Evolutionary conservation across 768 basidiomycete species (phyloP).

Genomic region (Phanerochaete carnosa): DNA sequence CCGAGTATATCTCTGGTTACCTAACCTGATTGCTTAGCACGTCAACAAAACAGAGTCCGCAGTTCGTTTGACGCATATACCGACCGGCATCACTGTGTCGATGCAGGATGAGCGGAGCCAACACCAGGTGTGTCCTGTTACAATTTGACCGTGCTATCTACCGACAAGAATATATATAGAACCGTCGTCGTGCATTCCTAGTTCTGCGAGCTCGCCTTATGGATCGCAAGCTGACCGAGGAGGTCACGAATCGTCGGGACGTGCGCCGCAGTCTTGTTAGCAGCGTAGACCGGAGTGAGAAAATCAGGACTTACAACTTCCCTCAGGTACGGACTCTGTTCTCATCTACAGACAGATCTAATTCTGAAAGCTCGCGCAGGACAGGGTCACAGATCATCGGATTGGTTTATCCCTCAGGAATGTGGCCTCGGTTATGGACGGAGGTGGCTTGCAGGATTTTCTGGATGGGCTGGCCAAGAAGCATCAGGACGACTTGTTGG

Average conservation of each 20-base stretch:
- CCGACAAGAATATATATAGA: conserved; percentile 44
- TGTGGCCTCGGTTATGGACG: conserved; percentile 61
- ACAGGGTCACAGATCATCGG: conserved; percentile 91
- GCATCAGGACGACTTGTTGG: conserved; percentile 23
- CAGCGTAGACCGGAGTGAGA: conserved; percentile 86
- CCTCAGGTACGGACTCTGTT: conserved; percentile 54
- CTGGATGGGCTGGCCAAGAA: conserved; percentile 50
- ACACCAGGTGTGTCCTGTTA: conserved; percentile 62
- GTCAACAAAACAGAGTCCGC: conserved; percentile 99
- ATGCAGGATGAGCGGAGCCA: conserved; percentile 99
- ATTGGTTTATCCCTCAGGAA: conserved; percentile 76
- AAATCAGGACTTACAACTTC: conserved; percentile 95
- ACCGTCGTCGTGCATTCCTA: conserved; percentile 89
- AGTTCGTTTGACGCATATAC: conserved; percentile 88
- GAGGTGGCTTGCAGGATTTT: conserved; percentile 56
- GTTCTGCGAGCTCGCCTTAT: conserved; percentile 84
- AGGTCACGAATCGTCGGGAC: conserved; percentile 67
- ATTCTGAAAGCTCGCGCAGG: conserved; percentile 40
- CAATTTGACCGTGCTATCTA: neutral
- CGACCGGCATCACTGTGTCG: conserved; percentile 90
- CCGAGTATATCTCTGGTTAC: neutral
- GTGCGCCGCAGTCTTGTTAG: conserved; percentile 72
- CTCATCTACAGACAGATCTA: neutral
- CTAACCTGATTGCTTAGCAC: conserved; percentile 51
- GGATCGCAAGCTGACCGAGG: conserved; percentile 70